A percentile compares a stretch with the other conserved stretches of the same genome.
These are phyloP conservation scores for Kodamaea nitidulidarum DNA, from an alignment of 805 yeast genomes.

Conservation along the genomic window DNA sequence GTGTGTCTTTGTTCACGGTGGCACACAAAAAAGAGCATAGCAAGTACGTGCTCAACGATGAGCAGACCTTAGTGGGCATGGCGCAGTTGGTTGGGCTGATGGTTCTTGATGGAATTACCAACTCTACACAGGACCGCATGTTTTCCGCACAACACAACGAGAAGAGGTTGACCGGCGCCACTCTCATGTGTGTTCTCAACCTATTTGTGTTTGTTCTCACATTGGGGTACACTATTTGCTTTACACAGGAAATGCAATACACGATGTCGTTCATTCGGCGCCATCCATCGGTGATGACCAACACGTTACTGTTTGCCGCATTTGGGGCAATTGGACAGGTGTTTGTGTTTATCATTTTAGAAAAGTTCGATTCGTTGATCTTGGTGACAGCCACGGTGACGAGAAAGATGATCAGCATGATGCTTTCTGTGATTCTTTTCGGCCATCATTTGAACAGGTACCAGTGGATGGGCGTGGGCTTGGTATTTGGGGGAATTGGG, in stretches of 20 bases:
- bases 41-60: constrained; percentile 31
- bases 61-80: constrained; percentile 53
- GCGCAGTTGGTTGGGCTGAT: constrained; percentile 56
- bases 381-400: constrained; percentile 94
- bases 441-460: constrained; percentile 62
- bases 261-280: constrained; percentile 43
- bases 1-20: constrained; percentile 77
- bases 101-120: constrained; percentile 85
- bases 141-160: constrained; percentile 43
- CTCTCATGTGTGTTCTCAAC: constrained; percentile 72
- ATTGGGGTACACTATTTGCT: constrained; percentile 41
- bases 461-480: constrained; percentile 76
- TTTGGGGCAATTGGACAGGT: constrained; percentile 92
- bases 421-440: constrained; percentile 78
- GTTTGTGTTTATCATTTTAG: constrained; percentile 84
- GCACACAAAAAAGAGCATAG: constrained; percentile 22
- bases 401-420: constrained; percentile 93
- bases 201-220: constrained; percentile 45
- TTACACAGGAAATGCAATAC: constrained; percentile 48
- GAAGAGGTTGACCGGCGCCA: constrained; percentile 67
- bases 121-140: constrained; percentile 87
- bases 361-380: constrained; percentile 77
- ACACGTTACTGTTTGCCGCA: constrained; percentile 61
- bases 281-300: constrained; percentile 54
- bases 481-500: constrained; percentile 84